These are phyloP conservation scores for Trypanosoma congolense DNA, from an alignment of 208 protist species.

Conservation along the genomic window DNA sequence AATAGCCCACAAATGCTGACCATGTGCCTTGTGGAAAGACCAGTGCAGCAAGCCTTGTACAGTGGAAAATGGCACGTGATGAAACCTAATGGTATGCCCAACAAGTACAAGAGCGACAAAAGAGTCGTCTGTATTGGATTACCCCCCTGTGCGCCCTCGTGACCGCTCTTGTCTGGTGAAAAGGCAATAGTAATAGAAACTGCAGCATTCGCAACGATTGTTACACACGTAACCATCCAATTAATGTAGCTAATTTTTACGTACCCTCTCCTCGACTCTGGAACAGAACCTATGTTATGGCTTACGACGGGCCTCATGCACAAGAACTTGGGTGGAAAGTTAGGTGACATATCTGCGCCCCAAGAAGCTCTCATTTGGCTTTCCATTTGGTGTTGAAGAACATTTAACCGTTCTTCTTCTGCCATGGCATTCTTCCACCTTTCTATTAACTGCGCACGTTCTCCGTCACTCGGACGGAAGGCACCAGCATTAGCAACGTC, in stretches of 20 bases:
- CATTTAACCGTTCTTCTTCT: slow-evolving; percentile 61
- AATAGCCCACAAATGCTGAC: slow-evolving; percentile 52
- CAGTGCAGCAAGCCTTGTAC: slow-evolving; percentile 47
- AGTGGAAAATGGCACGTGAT: slow-evolving; percentile 67
- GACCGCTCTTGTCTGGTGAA: slow-evolving; percentile 17
- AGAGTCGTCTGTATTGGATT: slow-evolving; percentile 36
- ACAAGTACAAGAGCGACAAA: slow-evolving; percentile 46
- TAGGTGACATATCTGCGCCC: slow-evolving; percentile 26
- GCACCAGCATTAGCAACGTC: slow-evolving; percentile 45
- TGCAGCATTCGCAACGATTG: slow-evolving; percentile 46
- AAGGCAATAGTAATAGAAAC: slow-evolving; percentile 41
- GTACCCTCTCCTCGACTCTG: slow-evolving; percentile 32
- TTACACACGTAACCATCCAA: slow-evolving; percentile 58
- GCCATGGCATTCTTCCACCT: slow-evolving; percentile 62
- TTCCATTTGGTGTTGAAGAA: slow-evolving; percentile 30
- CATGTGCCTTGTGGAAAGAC: slow-evolving; percentile 37
- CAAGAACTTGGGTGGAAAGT: slow-evolving; percentile 71
- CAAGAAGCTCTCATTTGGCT: slow-evolving; percentile 19
- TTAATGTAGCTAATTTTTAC: slow-evolving; percentile 57
- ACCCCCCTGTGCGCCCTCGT: slow-evolving; percentile 16
- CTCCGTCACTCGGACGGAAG: slow-evolving; percentile 40
- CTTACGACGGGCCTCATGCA: slow-evolving; percentile 68
- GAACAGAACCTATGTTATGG: slow-evolving; percentile 46
- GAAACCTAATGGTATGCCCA: slow-evolving; percentile 64
- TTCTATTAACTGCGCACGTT: slow-evolving; percentile 33